Conservation (phyloP, 2,329 filamentous ascomycete species). For the Dactylellina parvicollis region DNA sequence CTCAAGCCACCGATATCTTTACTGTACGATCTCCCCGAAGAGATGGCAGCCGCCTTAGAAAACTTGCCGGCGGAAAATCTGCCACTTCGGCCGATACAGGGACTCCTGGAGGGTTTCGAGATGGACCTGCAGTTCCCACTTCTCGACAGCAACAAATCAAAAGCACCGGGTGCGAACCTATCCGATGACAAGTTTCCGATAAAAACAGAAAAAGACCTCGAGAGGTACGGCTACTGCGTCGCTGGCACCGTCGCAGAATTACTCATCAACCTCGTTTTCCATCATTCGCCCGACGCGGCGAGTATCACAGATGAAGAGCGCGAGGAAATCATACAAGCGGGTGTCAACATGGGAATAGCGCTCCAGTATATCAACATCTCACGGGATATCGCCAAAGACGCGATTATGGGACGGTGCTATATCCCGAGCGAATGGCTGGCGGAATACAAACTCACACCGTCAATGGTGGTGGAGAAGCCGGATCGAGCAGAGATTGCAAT, state of each 20-base stretch:
- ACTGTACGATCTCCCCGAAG: slow-evolving; percentile 58
- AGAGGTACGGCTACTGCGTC: slow-evolving; percentile 73
- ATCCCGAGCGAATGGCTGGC: slow-evolving; percentile 73
- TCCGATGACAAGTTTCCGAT: slow-evolving; percentile 66
- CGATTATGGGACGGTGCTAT: slow-evolving; percentile 73
- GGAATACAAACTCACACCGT: slow-evolving; percentile 67
- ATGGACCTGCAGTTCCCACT: slow-evolving; percentile 71
- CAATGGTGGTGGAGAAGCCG: slow-evolving; percentile 68
- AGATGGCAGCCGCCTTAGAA: slow-evolving; percentile 60
- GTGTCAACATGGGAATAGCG: slow-evolving; percentile 75
- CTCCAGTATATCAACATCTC: slow-evolving; percentile 82
- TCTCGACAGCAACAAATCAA: slow-evolving; percentile 50
- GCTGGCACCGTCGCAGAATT: slow-evolving; percentile 77
- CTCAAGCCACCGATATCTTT: slow-evolving; percentile 13
- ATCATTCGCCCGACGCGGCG: slow-evolving; percentile 63
- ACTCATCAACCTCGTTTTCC: slow-evolving; percentile 73
- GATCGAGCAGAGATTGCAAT: slow-evolving; percentile 63
- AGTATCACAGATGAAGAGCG: slow-evolving; percentile 59
- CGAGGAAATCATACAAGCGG: slow-evolving; percentile 67
- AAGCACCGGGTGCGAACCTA: not conserved
- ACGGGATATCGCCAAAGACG: slow-evolving; percentile 76
- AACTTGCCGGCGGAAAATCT: slow-evolving; percentile 70
- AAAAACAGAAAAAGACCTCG: slow-evolving; percentile 68
- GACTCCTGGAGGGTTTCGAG: slow-evolving; percentile 74
- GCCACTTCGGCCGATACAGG: slow-evolving; percentile 70